phyloP scores from a whole-genome alignment of 2,329 filamentous ascomycete species.

The Microsporum canis region DNA sequence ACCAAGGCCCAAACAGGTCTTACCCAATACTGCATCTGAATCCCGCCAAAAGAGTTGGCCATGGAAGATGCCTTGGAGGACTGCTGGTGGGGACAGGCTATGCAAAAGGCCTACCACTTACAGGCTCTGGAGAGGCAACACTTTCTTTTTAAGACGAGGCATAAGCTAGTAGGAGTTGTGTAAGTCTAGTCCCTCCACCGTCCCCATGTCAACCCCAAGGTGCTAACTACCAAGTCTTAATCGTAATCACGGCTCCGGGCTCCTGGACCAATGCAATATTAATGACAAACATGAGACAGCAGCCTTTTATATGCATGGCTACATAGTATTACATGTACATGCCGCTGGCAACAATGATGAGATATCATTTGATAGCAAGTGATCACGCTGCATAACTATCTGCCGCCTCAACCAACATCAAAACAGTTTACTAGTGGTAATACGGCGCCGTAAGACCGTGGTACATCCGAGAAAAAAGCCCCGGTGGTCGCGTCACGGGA shows the following conservation, averaged over 20 bases:
- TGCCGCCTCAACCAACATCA: neutral
- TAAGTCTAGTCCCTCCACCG: neutral
- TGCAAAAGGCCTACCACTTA: neutral
- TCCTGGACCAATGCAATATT: no score
- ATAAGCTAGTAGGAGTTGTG: neutral
- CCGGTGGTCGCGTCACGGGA: neutral
- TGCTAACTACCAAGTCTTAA: neutral
- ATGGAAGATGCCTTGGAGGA: neutral
- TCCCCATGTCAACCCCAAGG: neutral
- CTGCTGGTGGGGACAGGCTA: neutral
- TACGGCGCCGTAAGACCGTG: neutral
- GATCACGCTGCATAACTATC: neutral
- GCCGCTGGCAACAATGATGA: neutral
- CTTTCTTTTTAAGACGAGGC: neutral
- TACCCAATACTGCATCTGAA: neutral
- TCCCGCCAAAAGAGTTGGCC: neutral
- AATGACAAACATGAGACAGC: neutral
- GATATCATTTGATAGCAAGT: neutral
- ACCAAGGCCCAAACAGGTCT: constrained; percentile 22
- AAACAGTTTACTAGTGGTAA: neutral
- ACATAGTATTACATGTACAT: neutral
- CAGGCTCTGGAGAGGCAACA: neutral
- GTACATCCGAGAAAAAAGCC: neutral
- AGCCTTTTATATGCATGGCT: neutral
- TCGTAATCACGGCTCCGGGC: neutral